These are phyloP conservation scores for Cystobasidium tubakii DNA, from an alignment of 768 basidiomycete species.

Conservation along the genomic window DNA sequence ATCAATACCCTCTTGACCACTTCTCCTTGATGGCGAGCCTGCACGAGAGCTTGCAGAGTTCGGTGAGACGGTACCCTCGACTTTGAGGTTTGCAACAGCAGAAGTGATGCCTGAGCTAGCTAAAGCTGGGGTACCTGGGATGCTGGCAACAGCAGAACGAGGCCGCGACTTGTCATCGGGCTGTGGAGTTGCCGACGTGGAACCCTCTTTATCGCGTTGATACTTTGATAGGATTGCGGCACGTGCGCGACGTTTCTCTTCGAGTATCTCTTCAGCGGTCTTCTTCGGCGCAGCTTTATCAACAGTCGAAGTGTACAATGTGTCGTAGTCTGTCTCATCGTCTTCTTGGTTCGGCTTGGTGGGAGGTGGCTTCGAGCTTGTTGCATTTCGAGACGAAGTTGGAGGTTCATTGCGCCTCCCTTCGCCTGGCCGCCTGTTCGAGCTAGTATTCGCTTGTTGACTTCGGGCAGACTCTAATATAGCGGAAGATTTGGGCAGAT, in stretches of 20 bases:
- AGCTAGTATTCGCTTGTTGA: neutral
- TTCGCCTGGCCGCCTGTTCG: neutral
- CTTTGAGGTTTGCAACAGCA: constrained; percentile 7
- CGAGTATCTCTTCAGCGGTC: constrained; percentile 15
- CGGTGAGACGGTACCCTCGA: constrained; percentile 8
- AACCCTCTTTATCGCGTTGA: constrained; percentile 6
- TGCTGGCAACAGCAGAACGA: neutral
- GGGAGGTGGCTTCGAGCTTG: neutral
- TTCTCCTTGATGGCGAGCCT: constrained; percentile 51
- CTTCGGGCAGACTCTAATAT: neutral
- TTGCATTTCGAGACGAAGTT: neutral
- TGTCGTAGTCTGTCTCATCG: constrained; percentile 28
- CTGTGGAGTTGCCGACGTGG: constrained; percentile 14
- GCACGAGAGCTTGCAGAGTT: neutral
- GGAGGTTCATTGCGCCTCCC: neutral
- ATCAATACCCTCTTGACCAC: constrained; percentile 83
- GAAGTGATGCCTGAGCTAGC: neutral
- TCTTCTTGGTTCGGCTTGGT: neutral
- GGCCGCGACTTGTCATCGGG: neutral
- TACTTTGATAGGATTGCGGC: constrained; percentile 28
- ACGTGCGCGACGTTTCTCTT: constrained; percentile 18
- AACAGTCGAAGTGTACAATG: constrained; percentile 15
- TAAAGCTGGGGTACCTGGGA: constrained; percentile 8
- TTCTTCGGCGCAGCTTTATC: neutral
- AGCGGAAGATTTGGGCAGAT: neutral